Evolutionary conservation across 345 rosid genomes (phyloP).

Genomic region (Viola odorata): DNA sequence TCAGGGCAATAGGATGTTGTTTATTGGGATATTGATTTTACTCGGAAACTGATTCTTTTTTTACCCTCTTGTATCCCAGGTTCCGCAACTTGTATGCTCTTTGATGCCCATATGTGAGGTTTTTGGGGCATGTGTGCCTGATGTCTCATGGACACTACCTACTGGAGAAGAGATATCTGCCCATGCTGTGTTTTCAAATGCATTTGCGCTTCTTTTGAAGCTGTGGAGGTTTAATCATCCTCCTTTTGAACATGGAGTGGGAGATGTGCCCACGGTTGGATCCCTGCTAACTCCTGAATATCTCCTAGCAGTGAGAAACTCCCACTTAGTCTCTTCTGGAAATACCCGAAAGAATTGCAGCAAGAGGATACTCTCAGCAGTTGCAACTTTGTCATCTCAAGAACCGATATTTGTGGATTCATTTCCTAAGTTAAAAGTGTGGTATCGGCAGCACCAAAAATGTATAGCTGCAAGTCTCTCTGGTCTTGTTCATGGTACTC

Average conservation of each 20-base stretch:
- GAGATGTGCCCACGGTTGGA: slow-evolving; percentile 67
- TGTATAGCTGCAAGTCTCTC: slow-evolving; percentile 79
- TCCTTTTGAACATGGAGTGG: slow-evolving; percentile 63
- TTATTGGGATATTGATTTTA: slow-evolving; percentile 1
- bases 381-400: slow-evolving; percentile 16
- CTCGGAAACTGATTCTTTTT: background rate
- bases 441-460: slow-evolving; percentile 88
- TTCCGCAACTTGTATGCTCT: slow-evolving; percentile 79
- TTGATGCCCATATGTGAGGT: slow-evolving; percentile 94
- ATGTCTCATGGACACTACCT: slow-evolving; percentile 60
- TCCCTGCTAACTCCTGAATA: slow-evolving; percentile 76
- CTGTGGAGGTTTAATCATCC: slow-evolving; percentile 88
- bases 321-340: slow-evolving; percentile 57
- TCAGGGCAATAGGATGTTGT: background rate
- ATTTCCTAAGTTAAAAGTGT: slow-evolving; percentile 72
- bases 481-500: slow-evolving; percentile 63
- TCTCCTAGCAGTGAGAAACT: slow-evolving; percentile 73
- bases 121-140: slow-evolving; percentile 72
- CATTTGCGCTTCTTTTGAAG: slow-evolving; percentile 75
- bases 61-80: slow-evolving; percentile 38
- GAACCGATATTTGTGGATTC: slow-evolving; percentile 75
- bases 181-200: slow-evolving; percentile 82
- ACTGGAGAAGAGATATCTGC: slow-evolving; percentile 68
- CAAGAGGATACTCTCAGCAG: slow-evolving; percentile 48
- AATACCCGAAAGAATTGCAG: slow-evolving; percentile 19